phyloP scores from a whole-genome alignment of 2,329 filamentous ascomycete genomes.

The Penicillium sp. region DNA sequence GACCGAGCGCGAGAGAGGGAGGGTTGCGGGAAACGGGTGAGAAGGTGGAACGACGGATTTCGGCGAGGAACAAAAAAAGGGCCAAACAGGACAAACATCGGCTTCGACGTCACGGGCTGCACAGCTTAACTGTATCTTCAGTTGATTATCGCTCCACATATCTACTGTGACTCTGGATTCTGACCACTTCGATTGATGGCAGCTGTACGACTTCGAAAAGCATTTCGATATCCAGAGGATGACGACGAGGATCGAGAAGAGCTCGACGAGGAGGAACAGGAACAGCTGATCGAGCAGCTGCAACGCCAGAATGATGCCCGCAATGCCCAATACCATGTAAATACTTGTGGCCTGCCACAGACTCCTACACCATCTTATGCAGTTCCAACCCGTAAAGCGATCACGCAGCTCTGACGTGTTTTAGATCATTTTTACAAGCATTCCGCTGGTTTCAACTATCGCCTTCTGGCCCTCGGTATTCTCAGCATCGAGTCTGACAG shows the following conservation, averaged over 20 bases:
- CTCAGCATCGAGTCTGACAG: slow-evolving; percentile 23
- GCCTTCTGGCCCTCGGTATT: slow-evolving; percentile 41
- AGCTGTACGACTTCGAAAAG: slow-evolving; percentile 69
- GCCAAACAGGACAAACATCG: slow-evolving; percentile 36
- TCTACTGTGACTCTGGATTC: neutral
- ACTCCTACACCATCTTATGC: slow-evolving; percentile 4
- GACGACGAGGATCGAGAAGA: slow-evolving; percentile 61
- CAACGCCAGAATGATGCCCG: slow-evolving; percentile 42
- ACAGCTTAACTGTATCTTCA: neutral
- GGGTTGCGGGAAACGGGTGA: slow-evolving; percentile 2
- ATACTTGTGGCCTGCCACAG: slow-evolving; percentile 4
- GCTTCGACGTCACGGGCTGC: neutral
- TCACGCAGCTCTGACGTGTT: slow-evolving; percentile 3
- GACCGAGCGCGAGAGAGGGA: neutral
- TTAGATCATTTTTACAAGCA: slow-evolving; percentile 40
- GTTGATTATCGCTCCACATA: neutral
- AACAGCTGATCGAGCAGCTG: slow-evolving; percentile 44
- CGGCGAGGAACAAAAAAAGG: slow-evolving; percentile 13
- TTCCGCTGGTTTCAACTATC: slow-evolving; percentile 40
- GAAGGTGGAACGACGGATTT: slow-evolving; percentile 13
- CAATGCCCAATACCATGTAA: slow-evolving; percentile 48
- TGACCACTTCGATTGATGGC: slow-evolving; percentile 40
- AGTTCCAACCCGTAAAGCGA: neutral
- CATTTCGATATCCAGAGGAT: slow-evolving; percentile 74
- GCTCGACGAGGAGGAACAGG: slow-evolving; percentile 71